Evolutionary conservation across 805 yeast species (phyloP).

Genomic region (Torulaspora microellipsoides): DNA sequence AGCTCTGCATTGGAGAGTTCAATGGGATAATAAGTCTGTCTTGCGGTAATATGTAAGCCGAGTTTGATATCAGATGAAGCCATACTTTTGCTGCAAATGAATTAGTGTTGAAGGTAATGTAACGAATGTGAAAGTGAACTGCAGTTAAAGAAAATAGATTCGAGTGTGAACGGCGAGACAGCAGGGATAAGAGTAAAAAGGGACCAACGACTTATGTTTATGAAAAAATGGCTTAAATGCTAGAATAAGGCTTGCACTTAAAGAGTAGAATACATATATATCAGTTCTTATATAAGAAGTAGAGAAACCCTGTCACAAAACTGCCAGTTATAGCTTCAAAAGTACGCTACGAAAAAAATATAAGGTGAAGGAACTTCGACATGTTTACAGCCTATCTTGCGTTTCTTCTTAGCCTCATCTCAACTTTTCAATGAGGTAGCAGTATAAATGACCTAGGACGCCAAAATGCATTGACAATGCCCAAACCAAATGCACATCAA

Average conservation of each 20-base stretch:
- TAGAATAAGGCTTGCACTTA: too few relatives aligned
- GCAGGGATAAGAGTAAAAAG: too few relatives aligned
- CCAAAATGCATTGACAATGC: constrained; percentile 2
- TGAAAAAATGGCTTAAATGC: too few relatives aligned
- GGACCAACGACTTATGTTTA: too few relatives aligned
- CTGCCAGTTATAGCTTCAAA: neutral
- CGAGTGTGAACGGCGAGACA: too few relatives aligned
- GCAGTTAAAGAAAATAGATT: neutral
- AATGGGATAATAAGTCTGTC: constrained; percentile 48
- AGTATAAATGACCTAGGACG: constrained; percentile 2
- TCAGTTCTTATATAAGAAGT: constrained; percentile 9
- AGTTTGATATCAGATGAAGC: constrained; percentile 10
- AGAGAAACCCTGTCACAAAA: too few relatives aligned
- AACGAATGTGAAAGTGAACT: neutral
- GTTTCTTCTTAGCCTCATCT: too few relatives aligned
- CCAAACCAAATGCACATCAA: neutral
- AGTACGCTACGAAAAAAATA: neutral
- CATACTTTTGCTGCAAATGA: neutral
- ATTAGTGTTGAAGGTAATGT: too few relatives aligned
- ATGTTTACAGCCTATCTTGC: too few relatives aligned
- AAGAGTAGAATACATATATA: too few relatives aligned
- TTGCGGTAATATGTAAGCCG: constrained; percentile 39
- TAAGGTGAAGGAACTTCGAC: too few relatives aligned
- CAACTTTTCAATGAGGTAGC: too few relatives aligned
- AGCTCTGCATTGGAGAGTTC: constrained; percentile 48